Evolutionary conservation across 2,329 filamentous ascomycete species (phyloP).

Genomic region (Ceratocystis harringtonii): DNA sequence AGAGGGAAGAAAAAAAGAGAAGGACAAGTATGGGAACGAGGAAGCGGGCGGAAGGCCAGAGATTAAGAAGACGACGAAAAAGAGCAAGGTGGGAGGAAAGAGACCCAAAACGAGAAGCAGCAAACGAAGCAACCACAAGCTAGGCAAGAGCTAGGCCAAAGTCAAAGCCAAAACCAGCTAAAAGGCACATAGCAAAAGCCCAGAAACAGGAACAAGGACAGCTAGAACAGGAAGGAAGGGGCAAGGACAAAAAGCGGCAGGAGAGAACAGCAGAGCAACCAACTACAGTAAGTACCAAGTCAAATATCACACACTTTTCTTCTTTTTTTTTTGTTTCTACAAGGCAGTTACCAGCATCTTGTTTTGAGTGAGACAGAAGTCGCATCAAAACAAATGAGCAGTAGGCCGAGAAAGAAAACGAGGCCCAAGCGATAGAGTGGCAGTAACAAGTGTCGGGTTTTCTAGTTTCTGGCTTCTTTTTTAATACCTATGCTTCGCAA

Average conservation of each 20-base stretch:
- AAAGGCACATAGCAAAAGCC: not conserved
- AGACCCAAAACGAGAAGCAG: not conserved
- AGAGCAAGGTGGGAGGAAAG: not conserved
- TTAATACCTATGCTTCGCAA: not conserved
- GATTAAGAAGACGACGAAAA: conserved; percentile 5
- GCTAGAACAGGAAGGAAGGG: conserved; percentile 9
- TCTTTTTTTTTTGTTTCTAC: not conserved
- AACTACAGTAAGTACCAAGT: not conserved
- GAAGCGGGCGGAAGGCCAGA: conserved; percentile 8
- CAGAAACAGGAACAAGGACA: not conserved
- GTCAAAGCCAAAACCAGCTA: not conserved
- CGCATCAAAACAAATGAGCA: not conserved
- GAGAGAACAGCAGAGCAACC: not conserved
- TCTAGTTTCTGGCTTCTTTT: not conserved
- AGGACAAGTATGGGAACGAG: not conserved
- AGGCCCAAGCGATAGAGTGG: not conserved
- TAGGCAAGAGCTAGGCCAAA: conserved; percentile 1
- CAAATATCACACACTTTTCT: not conserved
- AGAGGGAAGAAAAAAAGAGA: conserved; percentile 18
- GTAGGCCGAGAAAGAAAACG: not conserved
- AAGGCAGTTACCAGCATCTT: not conserved
- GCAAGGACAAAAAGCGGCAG: not conserved
- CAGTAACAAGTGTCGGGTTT: not conserved
- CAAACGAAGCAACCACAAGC: not conserved
- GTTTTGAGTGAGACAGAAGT: not conserved